Evolutionary conservation across 2,329 filamentous ascomycete genomes (phyloP), one percentile per base, ranked within the genome.

Genomic region (Venturia asperata): DNA sequence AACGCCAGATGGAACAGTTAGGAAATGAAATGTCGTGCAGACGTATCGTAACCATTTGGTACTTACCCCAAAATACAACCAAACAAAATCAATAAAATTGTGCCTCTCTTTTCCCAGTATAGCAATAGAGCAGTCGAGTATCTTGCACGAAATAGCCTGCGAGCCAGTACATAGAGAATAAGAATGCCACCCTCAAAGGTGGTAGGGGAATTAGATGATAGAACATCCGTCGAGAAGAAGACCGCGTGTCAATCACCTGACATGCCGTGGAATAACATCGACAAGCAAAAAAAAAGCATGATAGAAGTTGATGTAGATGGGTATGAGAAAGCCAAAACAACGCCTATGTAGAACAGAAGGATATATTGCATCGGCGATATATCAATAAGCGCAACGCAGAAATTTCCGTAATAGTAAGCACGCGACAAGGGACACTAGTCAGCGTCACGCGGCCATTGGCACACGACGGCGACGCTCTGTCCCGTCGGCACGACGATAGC

Each of bases 401-500:
- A 15, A 6, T 27, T 52, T 27, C 47, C 47, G 17, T 15, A 17
- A 52, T 11, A 27, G 21, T 21, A 9, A 27, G 3, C 3, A 52
- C 21, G 21, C 11, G 3, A 27, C 21, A 52, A 15, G 21, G 11
- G 10, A 52, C 21, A 52, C 15, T 11, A 27, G 47, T 27, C 15
- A 15, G 21, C 21, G 37, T 58, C 30, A 58, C 19, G 30, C 52
- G 10, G 27, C 30, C 52, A 58, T 58, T 37, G 63, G 63, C 6
- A 64, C 34, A 42, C 47, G 63, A 58, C 63, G 63, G 6, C 63
- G 63, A 56, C 63, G 45, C 37, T 56, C 63, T 30, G 75, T 77
- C 64, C 79, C 79, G 67, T 81, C 78, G 49, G 79, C 79, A 45
- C 79, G 75, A 52, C 78, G 74, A 68, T 81, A 81, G 67, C 74